Conservation (phyloP, 495 filamentous ascomycete species). For the Aspergillus olivimuriae region DNA sequence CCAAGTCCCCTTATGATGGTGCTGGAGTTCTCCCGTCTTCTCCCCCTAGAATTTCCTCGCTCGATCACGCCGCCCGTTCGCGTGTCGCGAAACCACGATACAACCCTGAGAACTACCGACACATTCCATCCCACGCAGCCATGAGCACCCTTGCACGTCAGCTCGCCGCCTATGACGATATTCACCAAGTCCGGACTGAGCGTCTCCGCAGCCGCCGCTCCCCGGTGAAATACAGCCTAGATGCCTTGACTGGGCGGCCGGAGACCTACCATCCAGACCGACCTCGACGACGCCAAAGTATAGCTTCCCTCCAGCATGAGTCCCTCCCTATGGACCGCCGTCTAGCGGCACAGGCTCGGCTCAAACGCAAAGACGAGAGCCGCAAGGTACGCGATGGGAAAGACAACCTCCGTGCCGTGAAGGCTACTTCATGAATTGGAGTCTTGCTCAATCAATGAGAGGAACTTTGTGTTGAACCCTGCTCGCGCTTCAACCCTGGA, state of each 20-base stretch:
- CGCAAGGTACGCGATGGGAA: slow-evolving; percentile 26
- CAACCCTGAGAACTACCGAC: slow-evolving; percentile 19
- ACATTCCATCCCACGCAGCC: slow-evolving; percentile 13
- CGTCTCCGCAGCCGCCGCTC: slow-evolving; percentile 16
- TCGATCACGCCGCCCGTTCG: slow-evolving; percentile 20
- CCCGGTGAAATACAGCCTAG: slow-evolving; percentile 18
- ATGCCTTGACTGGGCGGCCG: slow-evolving; percentile 11
- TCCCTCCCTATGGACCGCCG: slow-evolving; percentile 51
- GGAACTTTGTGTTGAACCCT: no score
- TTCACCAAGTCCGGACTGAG: slow-evolving; percentile 12
- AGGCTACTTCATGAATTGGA: background rate
- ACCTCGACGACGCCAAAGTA: slow-evolving; percentile 28
- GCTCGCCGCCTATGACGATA: slow-evolving; percentile 13
- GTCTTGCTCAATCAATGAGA: no score
- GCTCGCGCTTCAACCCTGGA: no score
- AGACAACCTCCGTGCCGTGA: slow-evolving; percentile 20
- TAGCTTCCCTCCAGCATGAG: slow-evolving; percentile 30
- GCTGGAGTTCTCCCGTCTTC: slow-evolving; percentile 22
- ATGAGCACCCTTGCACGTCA: slow-evolving; percentile 19
- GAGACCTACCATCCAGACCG: slow-evolving; percentile 26
- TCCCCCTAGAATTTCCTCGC: slow-evolving; percentile 24
- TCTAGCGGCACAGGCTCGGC: slow-evolving; percentile 56
- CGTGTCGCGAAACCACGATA: slow-evolving; percentile 14
- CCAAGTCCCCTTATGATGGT: slow-evolving; percentile 7
- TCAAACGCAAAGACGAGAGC: slow-evolving; percentile 47